A percentile compares a stretch with the other conserved stretches of the same genome.
Conservation (phyloP, 2,329 filamentous ascomycete species). For the Neofusicoccum ribis region DNA sequence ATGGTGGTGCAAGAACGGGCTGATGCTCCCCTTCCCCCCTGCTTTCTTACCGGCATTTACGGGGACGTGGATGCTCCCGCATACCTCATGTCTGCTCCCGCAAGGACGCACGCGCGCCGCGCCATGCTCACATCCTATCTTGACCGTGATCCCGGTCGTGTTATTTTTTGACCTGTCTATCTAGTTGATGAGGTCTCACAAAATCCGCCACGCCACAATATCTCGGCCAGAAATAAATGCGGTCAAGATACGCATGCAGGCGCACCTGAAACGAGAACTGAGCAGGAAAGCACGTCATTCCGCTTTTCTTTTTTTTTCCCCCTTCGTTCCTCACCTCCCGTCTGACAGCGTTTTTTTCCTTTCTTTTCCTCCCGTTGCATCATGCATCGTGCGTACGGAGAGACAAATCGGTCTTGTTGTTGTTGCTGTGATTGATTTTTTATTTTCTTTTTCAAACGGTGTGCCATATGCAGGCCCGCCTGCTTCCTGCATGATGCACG, state of each 20-base stretch:
- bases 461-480: not conserved
- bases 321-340: too few species aligned
- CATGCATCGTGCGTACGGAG: too few species aligned
- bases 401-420: too few species aligned
- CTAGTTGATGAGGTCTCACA: not conserved
- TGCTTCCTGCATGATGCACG: not conserved
- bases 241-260: too few species aligned
- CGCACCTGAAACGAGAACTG: not conserved
- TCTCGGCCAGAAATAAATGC: too few species aligned
- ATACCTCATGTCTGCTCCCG: not conserved
- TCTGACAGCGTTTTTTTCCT: too few species aligned
- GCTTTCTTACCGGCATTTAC: not conserved
- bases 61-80: not conserved
- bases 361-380: too few species aligned
- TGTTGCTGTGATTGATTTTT: not conserved
- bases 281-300: too few species aligned
- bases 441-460: not conserved
- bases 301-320: too few species aligned
- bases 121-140: not conserved
- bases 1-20: not conserved
- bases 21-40: not conserved
- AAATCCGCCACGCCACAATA: not conserved
- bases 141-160: not conserved
- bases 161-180: not conserved
- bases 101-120: not conserved